phyloP scores from a whole-genome alignment of 2,329 filamentous ascomycete genomes.

The Talaromyces sp. region DNA sequence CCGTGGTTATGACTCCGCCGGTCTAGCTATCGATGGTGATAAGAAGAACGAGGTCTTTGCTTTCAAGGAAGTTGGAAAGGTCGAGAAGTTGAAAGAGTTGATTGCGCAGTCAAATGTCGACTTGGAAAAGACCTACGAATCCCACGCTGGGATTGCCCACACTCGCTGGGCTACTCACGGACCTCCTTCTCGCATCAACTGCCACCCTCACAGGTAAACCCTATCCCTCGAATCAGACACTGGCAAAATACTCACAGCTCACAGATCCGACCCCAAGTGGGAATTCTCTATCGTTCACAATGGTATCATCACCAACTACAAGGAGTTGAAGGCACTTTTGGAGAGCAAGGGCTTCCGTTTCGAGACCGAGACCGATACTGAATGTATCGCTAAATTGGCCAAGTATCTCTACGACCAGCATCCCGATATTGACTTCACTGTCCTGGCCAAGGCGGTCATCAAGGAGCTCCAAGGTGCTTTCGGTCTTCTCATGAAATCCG shows the following conservation, averaged over 20 bases:
- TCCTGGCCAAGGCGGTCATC: slow-evolving; percentile 95
- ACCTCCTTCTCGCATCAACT: slow-evolving; percentile 87
- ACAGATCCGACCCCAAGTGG: slow-evolving; percentile 87
- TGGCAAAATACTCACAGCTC: slow-evolving; percentile 20
- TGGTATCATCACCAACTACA: slow-evolving; percentile 99
- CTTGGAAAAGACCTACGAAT: slow-evolving; percentile 90
- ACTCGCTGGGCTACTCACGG: slow-evolving; percentile 99
- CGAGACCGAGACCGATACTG: slow-evolving; percentile 98
- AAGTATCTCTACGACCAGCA: slow-evolving; percentile 98
- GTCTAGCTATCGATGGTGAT: slow-evolving; percentile 92
- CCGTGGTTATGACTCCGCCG: slow-evolving; percentile 96
- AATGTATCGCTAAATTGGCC: slow-evolving; percentile 97
- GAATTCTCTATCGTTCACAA: slow-evolving; percentile 98
- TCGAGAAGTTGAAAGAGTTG: slow-evolving; percentile 90
- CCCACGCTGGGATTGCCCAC: slow-evolving; percentile 97
- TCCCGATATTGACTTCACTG: slow-evolving; percentile 91
- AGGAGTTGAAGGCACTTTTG: slow-evolving; percentile 93
- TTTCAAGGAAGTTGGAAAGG: slow-evolving; percentile 99
- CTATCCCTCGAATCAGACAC: background rate
- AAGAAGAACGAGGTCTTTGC: slow-evolving; percentile 98
- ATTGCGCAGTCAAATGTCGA: slow-evolving; percentile 81
- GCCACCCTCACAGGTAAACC: slow-evolving; percentile 91
- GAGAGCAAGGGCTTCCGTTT: slow-evolving; percentile 95
- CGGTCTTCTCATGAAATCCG: slow-evolving; percentile 94
- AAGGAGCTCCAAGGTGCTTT: slow-evolving; percentile 98